Conservation (phyloP, 31 red algal genomes). For the Porphyra umbilicalis region DNA sequence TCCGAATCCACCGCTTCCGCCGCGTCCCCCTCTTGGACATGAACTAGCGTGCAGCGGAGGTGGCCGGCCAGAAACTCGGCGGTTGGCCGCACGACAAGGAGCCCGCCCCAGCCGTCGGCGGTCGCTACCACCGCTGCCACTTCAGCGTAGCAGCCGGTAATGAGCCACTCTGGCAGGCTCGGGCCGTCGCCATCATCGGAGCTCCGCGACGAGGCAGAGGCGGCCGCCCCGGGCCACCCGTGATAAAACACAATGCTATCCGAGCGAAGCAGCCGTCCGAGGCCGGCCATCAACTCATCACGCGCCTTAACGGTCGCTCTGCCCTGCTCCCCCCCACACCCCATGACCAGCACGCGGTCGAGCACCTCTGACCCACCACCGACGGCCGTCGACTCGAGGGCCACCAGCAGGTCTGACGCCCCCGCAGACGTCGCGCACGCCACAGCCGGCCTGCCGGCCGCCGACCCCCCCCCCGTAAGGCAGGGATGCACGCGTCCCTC, state of each 20-base stretch:
- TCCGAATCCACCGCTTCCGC: neutral
- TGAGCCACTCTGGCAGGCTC: neutral
- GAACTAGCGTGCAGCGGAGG: neutral
- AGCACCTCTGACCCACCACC: neutral
- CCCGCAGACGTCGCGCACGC: neutral
- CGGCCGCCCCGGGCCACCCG: neutral
- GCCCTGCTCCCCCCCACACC: neutral
- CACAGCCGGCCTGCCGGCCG: neutral
- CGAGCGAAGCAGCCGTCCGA: neutral
- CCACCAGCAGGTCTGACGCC: neutral
- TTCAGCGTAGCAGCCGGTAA: neutral
- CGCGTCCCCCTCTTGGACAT: neutral
- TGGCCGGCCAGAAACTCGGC: neutral
- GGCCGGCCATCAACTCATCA: neutral
- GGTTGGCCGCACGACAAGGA: neutral
- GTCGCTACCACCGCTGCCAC: neutral
- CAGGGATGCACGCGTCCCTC: neutral
- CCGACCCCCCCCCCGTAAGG: neutral
- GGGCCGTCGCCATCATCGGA: neutral
- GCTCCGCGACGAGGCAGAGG: neutral
- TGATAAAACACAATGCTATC: neutral
- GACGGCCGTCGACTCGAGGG: neutral
- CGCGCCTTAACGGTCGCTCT: neutral
- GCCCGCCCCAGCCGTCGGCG: neutral
- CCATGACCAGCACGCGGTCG: neutral